Base-by-base conservation (phyloP, 2,329 filamentous ascomycete species). In the Fusarium redolens region DNA sequence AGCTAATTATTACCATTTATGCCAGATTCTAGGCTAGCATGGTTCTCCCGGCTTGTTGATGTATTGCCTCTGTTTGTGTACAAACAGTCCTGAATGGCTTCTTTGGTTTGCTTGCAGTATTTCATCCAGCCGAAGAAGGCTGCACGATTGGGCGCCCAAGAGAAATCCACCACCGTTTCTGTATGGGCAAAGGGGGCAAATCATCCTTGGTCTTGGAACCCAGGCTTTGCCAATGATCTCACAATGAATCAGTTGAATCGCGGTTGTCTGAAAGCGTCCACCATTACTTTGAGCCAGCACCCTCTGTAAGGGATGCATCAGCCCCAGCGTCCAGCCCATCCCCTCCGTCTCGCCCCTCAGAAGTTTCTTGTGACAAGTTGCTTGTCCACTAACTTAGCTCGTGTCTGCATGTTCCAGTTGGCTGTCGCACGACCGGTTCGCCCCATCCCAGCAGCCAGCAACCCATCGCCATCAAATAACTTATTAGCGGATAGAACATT, bases 11-110 rank as follows among this genome's bases (percentile, higher is more conserved):
- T 62, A 62, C 70, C 30, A 61, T 37, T 65, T 58, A 68, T 68
- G 64, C 68, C 68, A 51, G 58, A 59, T 52, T 48, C 40, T 56
- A 54, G 43, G 30, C 68, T 47, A 57, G 65, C 69, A 61, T 58
- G 69, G 56, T 25, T 54, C 52, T 41, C 50, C 43, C 41, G 61
- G 68, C 40, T 48, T 38, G 54, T 47, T 25, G 10, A 9, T 54
- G 68, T 33, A 54, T 38, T 28, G 40, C 57, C 48, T 69, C 62
- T 50, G 59, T 68, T 50, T 63, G 58, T 68, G 74, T 70, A 68
- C 44, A 71, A 72, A 68, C 44, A 61, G 35, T 38, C 61, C n/a
- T 61, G 43, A 57, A 70, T 30, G 38, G 52, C 67, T 54, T 55
- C 38, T 54, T 37, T 30, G 62, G 35, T 56, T 55, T 43, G 54